These are phyloP conservation scores for Fusarium dlaminii DNA, from an alignment of 2,329 filamentous ascomycete genomes.

Conservation along the genomic window DNA sequence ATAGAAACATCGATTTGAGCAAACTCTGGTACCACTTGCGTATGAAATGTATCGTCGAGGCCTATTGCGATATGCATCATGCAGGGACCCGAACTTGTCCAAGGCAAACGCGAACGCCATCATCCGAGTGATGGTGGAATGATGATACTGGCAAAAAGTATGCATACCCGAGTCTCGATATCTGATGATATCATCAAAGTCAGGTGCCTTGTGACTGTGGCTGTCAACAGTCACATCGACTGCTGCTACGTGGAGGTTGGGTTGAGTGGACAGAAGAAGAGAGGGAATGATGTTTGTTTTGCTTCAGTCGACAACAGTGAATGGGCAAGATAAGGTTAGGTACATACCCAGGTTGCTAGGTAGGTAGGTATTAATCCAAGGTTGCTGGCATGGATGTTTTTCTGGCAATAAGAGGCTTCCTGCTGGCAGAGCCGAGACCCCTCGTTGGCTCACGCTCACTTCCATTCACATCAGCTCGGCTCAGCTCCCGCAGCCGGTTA, in stretches of 20 bases:
- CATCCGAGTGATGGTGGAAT: not conserved
- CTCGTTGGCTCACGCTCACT: not conserved
- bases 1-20: not conserved
- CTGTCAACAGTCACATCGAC: not conserved
- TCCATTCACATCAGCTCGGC: not conserved
- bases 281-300: not conserved
- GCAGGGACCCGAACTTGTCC: constrained; percentile 6
- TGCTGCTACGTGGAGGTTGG: not conserved
- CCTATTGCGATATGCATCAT: constrained; percentile 1
- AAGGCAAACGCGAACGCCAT: not conserved
- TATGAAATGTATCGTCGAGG: not conserved
- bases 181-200: not conserved
- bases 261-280: not conserved
- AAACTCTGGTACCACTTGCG: not conserved
- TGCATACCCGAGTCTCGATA: not conserved
- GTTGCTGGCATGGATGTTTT: not conserved
- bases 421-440: constrained; percentile 1
- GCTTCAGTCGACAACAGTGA: not conserved
- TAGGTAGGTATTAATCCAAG: not conserved
- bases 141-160: not conserved
- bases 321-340: not conserved
- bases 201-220: not conserved
- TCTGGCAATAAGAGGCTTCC: constrained; percentile 13
- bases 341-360: not conserved
- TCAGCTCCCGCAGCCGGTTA: not conserved